Conservation (phyloP, 192 early-diverging fungal species). For the Coemansia furcata region DNA sequence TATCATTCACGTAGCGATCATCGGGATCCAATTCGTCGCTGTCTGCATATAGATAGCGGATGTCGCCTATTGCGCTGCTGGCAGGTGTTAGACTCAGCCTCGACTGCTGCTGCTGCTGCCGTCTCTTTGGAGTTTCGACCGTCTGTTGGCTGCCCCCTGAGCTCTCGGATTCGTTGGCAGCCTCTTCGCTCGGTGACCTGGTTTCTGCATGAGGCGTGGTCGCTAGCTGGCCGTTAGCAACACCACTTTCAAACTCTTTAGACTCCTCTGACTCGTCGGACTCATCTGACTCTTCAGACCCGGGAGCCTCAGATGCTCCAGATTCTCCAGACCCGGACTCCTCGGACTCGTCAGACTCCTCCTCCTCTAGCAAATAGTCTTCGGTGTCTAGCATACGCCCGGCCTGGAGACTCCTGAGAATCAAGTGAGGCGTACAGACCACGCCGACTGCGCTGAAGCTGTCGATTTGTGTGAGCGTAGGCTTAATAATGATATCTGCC, state of each 20-base stretch:
- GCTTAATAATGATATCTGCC: conserved; percentile 22
- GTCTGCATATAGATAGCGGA: conserved; percentile 9
- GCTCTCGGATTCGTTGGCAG: neutral
- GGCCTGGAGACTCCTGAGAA: conserved; percentile 16
- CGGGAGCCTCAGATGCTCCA: too few relatives aligned
- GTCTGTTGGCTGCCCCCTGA: neutral
- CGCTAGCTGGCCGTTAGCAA: neutral
- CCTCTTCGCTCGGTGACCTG: neutral
- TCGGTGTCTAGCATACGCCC: conserved; percentile 10
- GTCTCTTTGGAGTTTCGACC: neutral
- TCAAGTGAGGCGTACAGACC: conserved; percentile 16
- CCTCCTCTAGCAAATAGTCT: neutral
- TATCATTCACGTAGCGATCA: conserved; percentile 22
- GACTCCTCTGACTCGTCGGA: neutral
- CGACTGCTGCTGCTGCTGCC: neutral
- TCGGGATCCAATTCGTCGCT: conserved; percentile 27
- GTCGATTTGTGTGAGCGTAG: neutral
- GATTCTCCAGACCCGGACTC: neutral
- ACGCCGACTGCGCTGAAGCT: neutral
- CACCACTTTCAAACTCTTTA: conserved; percentile 2
- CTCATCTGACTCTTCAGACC: too few relatives aligned
- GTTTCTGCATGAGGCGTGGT: neutral
- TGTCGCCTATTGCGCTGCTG: neutral
- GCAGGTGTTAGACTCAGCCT: neutral
- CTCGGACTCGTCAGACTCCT: neutral